Percentiles rank a stretch among this genome's conserved stretches.
Evolutionary conservation across 176 grass and related monocot genomes (phyloP).

Genomic region (Zizania latifolia): DNA sequence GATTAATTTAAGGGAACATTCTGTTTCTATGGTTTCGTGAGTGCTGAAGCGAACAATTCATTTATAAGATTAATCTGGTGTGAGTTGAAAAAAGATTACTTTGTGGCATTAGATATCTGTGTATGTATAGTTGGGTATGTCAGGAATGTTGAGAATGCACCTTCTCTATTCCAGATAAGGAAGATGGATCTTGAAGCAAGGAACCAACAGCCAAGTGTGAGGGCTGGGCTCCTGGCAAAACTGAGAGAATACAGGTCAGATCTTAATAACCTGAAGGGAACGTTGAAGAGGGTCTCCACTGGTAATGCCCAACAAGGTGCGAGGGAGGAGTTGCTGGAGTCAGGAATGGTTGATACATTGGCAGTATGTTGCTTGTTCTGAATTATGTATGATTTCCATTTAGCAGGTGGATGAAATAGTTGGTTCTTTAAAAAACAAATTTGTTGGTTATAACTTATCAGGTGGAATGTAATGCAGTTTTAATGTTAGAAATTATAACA

Average conservation of each 20-base stretch:
- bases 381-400: background rate
- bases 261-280: conserved; percentile 81
- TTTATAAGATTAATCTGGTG: background rate
- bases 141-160: background rate
- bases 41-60: background rate
- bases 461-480: background rate
- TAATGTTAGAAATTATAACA: background rate
- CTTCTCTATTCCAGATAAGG: conserved; percentile 56
- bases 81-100: background rate
- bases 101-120: background rate
- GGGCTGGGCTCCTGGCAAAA: conserved; percentile 73
- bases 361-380: conserved; percentile 41
- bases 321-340: conserved; percentile 83
- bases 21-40: too few relatives aligned
- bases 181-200: conserved; percentile 99
- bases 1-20: too few relatives aligned
- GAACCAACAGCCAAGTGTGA: conserved; percentile 78
- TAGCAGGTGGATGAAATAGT: background rate
- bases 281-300: conserved; percentile 60
- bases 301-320: conserved; percentile 43
- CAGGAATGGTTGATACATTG: conserved; percentile 73
- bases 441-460: background rate
- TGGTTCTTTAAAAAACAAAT: too few relatives aligned
- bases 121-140: background rate
- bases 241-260: conserved; percentile 93